These are phyloP conservation scores for Tephrocybe rancida DNA, from an alignment of 768 basidiomycete genomes.

Conservation along the genomic window DNA sequence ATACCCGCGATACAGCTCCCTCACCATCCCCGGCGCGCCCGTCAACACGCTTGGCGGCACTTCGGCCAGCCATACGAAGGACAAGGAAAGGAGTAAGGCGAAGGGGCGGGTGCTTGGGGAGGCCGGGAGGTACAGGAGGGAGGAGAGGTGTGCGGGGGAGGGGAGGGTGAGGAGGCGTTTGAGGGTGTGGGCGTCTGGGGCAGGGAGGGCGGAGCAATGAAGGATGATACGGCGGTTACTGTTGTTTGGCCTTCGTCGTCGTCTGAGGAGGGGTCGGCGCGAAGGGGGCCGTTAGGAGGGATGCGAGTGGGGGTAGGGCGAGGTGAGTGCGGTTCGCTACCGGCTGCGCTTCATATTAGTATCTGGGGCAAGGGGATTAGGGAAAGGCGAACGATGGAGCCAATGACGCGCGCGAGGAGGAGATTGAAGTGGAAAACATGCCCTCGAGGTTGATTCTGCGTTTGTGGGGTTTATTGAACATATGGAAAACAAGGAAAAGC, in stretches of 20 bases:
- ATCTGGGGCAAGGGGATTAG: no score
- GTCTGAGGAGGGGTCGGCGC: conserved; percentile 46
- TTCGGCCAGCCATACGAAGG: conserved; percentile 62
- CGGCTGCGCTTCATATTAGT: no score
- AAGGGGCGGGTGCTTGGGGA: conserved; percentile 39
- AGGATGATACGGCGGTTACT: conserved; percentile 40
- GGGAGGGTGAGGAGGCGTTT: conserved; percentile 66
- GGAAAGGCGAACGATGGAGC: no score
- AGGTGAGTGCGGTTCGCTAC: no score
- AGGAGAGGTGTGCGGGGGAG: conserved; percentile 50
- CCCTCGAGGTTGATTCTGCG: conserved; percentile 1
- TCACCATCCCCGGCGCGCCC: conserved; percentile 61
- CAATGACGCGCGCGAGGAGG: no score
- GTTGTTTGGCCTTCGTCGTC: conserved; percentile 25
- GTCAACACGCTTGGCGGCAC: conserved; percentile 57
- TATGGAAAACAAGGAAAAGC: no score
- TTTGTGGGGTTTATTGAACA: no score
- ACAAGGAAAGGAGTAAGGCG: conserved; percentile 63
- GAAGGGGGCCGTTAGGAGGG: no score
- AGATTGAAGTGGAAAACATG: no score
- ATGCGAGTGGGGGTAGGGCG: no score
- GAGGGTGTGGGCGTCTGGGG: conserved; percentile 58
- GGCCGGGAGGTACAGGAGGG: conserved; percentile 51
- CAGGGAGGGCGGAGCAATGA: conserved; percentile 33
- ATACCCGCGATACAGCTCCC: conserved; percentile 73